Evolutionary conservation across 2,329 filamentous ascomycete genomes (phyloP).

Genomic region (Chaetothyriales sp.): DNA sequence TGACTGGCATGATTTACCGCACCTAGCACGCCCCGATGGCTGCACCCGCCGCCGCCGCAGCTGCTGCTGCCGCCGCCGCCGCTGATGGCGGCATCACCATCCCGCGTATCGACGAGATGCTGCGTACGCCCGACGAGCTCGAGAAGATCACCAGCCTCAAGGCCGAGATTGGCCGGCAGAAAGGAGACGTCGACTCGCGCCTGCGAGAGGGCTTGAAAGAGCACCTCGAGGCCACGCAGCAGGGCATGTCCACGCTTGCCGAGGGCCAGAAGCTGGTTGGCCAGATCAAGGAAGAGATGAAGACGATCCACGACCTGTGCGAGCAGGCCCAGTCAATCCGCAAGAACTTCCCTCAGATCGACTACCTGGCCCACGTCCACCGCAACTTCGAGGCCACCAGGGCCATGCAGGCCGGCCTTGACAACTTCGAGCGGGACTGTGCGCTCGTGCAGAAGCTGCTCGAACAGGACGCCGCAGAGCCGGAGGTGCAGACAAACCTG

Average conservation of each 20-base stretch:
- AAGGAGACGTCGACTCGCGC: constrained; percentile 77
- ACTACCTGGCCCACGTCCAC: constrained; percentile 43
- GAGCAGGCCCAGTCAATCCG: constrained; percentile 97
- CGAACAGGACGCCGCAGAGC: constrained; percentile 67
- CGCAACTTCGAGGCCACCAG: constrained; percentile 91
- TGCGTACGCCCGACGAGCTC: constrained; percentile 90
- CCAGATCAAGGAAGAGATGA: constrained; percentile 94
- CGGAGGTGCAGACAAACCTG: constrained; percentile 83
- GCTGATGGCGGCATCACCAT: constrained; percentile 51
- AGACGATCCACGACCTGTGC: constrained; percentile 94
- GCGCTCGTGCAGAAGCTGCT: constrained; percentile 64
- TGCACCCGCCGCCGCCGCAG: constrained; percentile 21
- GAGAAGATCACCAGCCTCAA: constrained; percentile 88
- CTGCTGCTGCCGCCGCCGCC: constrained; percentile 22
- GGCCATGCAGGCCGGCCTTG: constrained; percentile 80
- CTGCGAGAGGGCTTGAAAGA: constrained; percentile 77
- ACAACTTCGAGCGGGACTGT: constrained; percentile 70
- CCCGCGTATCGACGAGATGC: constrained; percentile 72
- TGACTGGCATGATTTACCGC: not conserved
- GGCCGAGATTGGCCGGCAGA: constrained; percentile 87
- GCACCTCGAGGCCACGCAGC: constrained; percentile 86
- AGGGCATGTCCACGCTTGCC: constrained; percentile 75
- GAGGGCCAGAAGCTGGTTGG: constrained; percentile 87
- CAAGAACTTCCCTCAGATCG: constrained; percentile 85
- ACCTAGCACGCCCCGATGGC: constrained; percentile 21